Base-by-base conservation (phyloP, 2,329 filamentous ascomycete genomes). In the Pestalotiopsis sp. region DNA sequence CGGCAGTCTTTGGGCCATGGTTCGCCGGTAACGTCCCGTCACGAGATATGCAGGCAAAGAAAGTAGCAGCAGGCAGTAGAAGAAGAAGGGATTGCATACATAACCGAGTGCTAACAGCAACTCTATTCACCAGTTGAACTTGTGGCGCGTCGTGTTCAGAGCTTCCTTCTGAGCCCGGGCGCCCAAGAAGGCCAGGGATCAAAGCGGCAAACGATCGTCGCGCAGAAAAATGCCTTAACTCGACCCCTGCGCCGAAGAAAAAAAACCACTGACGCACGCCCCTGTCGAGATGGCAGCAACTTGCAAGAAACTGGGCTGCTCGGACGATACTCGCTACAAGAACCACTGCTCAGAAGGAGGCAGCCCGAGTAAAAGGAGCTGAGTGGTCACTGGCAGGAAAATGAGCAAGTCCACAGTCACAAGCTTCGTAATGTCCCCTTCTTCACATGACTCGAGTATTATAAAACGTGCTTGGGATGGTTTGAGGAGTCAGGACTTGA, bases 121-220 rank as follows among this genome's bases (percentile, higher is more conserved):
- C 59, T 36, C 59, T 62, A 38, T 36, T 36, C 27, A 27, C 23
- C 13, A 59, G 57, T 59, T 36, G 31, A 20, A 59, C n/a, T 27
- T 62, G 59, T 62, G 59, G 59, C 59, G 59, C 59, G 20, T 62
- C 59, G 31, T 62, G 59, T 52, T 52, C 45, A 20, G 45, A 52
- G 45, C 45, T 36, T 39, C 31, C n/a, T 36, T 39, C 31, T 36
- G 59, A 62, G 20, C 25, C 59, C 27, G 31, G 36, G 17, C 59
- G 23, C n/a, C 57, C 31, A 36, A 36, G 31, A 36, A 36, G 31
- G 31, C 31, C 31, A n/a, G 36, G 31, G 25, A 39, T 20, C 59
- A 36, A 62, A 62, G 59, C 59, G 59, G 59, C 59, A 62, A 39
- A 36, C 59, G 59, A 62, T 62, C 59, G 36, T 20, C 59, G 59